Evolutionary conservation across 1,284 basidiomycete species (phyloP), one percentile per base, ranked within the genome.

Genomic region (Anthracocystis walkeri): DNA sequence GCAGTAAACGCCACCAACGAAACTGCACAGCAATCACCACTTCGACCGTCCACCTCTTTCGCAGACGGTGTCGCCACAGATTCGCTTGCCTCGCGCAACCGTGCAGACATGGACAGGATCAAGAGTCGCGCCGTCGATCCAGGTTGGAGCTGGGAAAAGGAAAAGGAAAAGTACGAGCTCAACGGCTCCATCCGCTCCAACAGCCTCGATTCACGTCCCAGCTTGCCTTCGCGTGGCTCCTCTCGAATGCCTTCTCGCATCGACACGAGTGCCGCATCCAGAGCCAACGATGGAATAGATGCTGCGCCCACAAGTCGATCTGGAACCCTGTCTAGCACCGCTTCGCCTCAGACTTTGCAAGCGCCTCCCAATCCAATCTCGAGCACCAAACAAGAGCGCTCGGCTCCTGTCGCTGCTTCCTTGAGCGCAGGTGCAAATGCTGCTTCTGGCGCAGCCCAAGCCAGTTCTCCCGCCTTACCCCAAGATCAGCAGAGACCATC

Each of bases 101-200:
- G 74, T 46, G 68, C 68, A 27, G 68, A 76, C 42, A 76, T 71
- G 68, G 74, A 76, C 20, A 41, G 74, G 11, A 76, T 76, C 54
- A 76, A 76, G 55, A 76, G 74, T 29, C 65, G 74, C 20, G 74
- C 74, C 3, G 74, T 76, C 29, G 74, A 76, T 62, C 74, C 74
- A 45, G 74, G 74, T 3, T 76, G 74, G 74, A 76, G 68, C 55
- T 76, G 74, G 74, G 74, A 76, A 23, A 61, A 59, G 58, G 74
- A 76, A 48, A 53, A 58, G 33, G 74, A 71, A 61, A 67, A 68
- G 48, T 50, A 72, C 56, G 74, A 76, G 41, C 23, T 56, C 18
- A 40, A 29, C 33, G 62, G 54, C 33, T 60, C 74, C 12, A 18
- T 60, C 41, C 62, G 67, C n/a, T 70, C 72, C 64, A 66, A 66